Evolutionary conservation across 768 basidiomycete species (phyloP).

Genomic region (Pleurotus tuber-regium): DNA sequence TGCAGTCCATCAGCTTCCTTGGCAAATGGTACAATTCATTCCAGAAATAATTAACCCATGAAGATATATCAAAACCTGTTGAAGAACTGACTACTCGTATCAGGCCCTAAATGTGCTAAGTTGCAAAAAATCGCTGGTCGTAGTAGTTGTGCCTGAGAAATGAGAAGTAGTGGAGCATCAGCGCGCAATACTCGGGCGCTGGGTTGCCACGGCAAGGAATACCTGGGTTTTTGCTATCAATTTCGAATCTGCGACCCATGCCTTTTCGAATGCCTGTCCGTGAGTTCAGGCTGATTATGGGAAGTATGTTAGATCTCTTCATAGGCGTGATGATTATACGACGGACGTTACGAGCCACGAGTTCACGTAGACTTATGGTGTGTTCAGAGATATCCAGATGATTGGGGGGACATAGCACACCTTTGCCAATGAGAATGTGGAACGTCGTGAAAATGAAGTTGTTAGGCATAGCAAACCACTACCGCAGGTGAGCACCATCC

Average conservation of each 20-base stretch:
- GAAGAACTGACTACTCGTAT: too few relatives aligned
- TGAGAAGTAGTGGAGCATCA: neutral
- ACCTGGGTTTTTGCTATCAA: neutral
- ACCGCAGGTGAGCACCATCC: too few relatives aligned
- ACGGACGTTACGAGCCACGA: neutral
- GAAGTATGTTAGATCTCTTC: neutral
- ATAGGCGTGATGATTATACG: neutral
- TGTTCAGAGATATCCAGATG: neutral
- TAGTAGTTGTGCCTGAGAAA: neutral
- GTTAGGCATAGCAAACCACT: conserved; percentile 3
- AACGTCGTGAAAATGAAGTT: conserved; percentile 3
- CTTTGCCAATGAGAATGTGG: neutral
- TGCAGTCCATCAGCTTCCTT: too few relatives aligned
- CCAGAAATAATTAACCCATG: too few relatives aligned
- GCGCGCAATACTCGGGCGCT: neutral
- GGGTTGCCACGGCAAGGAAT: neutral
- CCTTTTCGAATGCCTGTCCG: neutral
- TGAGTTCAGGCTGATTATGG: neutral
- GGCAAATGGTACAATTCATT: too few relatives aligned
- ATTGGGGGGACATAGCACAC: neutral
- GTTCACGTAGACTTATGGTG: neutral
- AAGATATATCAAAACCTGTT: too few relatives aligned
- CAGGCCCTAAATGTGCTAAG: neutral
- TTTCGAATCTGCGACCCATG: neutral
- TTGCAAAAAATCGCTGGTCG: neutral